Conservation (phyloP, 345 rosid species). For the Jatropha curcas region DNA sequence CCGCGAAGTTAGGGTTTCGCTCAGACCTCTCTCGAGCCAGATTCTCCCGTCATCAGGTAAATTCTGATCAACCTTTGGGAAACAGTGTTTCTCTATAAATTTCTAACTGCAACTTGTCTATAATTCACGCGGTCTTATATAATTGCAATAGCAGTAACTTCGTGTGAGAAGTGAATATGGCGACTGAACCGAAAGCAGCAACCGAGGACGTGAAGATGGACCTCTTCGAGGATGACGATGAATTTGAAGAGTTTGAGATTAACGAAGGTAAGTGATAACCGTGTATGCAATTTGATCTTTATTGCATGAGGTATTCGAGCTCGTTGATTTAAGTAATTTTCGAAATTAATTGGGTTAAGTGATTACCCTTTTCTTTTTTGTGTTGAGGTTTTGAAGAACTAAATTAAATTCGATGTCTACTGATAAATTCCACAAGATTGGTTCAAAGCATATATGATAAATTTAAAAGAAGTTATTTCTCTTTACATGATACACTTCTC, state of each 20-base stretch:
- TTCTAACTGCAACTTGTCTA: no score
- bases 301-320: not conserved
- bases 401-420: no score
- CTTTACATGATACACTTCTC: no score
- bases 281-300: not conserved
- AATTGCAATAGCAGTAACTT: not conserved
- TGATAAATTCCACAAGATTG: no score
- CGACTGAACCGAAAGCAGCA: slow-evolving; percentile 54
- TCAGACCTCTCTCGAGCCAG: not conserved
- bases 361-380: no score
- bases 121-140: not conserved
- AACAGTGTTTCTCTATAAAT: no score
- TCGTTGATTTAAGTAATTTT: not conserved
- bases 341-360: not conserved
- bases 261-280: slow-evolving; percentile 43
- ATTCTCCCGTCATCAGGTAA: not conserved
- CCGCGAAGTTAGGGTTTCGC: slow-evolving; percentile 9
- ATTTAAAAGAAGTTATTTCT: no score
- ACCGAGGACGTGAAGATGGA: slow-evolving; percentile 78
- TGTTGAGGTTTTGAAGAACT: not conserved
- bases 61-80: no score
- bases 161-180: slow-evolving; percentile 35
- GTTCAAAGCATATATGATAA: no score
- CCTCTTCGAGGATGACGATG: slow-evolving; percentile 91
- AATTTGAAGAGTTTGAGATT: slow-evolving; percentile 84